Conservation (phyloP, 2,329 filamentous ascomycete genomes). For the Cytospora chrysosperma region DNA sequence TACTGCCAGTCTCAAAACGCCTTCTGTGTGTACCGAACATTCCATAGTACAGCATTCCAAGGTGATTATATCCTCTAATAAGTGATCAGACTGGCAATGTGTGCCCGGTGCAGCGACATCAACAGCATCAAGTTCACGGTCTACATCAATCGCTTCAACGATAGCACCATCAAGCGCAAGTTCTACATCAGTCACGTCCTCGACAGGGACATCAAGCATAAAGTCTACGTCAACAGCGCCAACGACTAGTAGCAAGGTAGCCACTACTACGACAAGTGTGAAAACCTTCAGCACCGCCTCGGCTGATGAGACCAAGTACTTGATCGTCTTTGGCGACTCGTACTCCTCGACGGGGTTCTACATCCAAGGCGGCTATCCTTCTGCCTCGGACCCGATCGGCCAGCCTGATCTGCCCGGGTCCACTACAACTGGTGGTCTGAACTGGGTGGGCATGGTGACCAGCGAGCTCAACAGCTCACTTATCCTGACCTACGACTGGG, state of each 20-base stretch:
- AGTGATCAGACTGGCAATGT: conserved; percentile 2
- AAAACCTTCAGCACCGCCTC: background rate
- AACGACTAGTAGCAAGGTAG: background rate
- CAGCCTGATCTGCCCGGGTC: conserved; percentile 5
- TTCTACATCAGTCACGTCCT: too few species aligned
- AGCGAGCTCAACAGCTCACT: conserved; percentile 17
- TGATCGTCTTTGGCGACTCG: conserved; percentile 14
- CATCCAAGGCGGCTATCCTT: conserved; percentile 18
- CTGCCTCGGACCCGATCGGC: conserved; percentile 13
- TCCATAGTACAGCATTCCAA: background rate
- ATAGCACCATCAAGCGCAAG: background rate
- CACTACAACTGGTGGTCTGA: conserved; percentile 13
- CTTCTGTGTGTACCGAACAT: background rate
- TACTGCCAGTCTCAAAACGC: conserved; percentile 17
- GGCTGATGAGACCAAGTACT: conserved; percentile 1
- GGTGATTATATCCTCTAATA: background rate
- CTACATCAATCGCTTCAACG: background rate
- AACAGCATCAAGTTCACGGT: background rate
- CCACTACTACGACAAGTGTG: background rate
- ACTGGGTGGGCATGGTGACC: conserved; percentile 17
- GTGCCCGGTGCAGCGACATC: conserved; percentile 7
- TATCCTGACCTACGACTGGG: conserved; percentile 17
- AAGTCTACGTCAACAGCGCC: background rate
- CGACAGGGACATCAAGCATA: background rate
- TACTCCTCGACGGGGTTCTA: conserved; percentile 15